Base-by-base conservation (phyloP, 768 basidiomycete genomes). In the Cystoderma amianthinum region DNA sequence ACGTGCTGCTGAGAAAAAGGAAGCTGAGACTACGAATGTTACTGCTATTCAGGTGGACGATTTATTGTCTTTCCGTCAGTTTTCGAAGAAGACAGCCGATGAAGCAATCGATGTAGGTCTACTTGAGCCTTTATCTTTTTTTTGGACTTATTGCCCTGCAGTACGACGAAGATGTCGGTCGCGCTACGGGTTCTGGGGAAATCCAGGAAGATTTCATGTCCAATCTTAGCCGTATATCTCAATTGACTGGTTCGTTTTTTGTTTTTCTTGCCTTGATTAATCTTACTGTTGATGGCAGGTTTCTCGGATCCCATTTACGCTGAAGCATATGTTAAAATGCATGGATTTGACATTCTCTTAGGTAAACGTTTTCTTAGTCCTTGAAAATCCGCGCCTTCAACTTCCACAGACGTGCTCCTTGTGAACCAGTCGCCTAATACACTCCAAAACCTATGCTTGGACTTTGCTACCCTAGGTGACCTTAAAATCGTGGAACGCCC, bases 261-360 rank as follows among this genome's bases (percentile, higher is more conserved):
- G 18, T 30, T 20, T 10, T 9, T 9, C 9, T 11, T 18, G 9
- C 10, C 17, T 36, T 36, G 17, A 11, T 18, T 10, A 16, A 15
- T 32, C 25, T 3, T 38, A 16, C 2, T 3, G 15, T 16, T 36
- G 17, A 25, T 21, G 35, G 39, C 28, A 82, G 93, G 95, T 22
- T 98, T 98, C 75, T 96, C 94, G 19, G 96, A 98, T 58, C 91
- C 95, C 9, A 91, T 99, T 47, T 98, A 98, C 52, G 94, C 94
- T 5, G 96, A 99, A 59, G 94, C 95, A 2, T 91, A 90, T 55
- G 94, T 98, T 50, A 95, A 93, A 60, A 90, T 98, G 63, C 90
- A 97, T 49, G 92, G 93, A 28, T 98, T 98, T 59, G 95, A 99
- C 59, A 96, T 99, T 55, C 64, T 91, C 32, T 78, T 99, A 2